Percentiles rank a stretch among this genome's conserved stretches.
Evolutionary conservation across 2,329 filamentous ascomycete genomes (phyloP).

Genomic region (Grosmannia clavigera): DNA sequence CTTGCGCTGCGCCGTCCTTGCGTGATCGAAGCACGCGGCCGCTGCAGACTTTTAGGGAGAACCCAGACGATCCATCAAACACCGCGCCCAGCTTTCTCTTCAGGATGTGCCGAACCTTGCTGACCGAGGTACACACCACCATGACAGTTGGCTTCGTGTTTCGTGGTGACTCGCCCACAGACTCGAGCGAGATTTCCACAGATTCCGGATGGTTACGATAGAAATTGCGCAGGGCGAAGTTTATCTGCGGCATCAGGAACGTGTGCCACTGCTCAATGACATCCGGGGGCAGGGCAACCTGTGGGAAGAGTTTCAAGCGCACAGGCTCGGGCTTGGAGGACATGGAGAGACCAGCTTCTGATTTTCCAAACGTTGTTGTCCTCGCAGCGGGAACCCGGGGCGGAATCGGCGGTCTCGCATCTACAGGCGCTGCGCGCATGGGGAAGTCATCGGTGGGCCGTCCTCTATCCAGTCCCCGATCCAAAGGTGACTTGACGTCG

Average conservation of each 20-base stretch:
- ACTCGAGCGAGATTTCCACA: constrained; percentile 65
- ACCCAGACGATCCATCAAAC: constrained; percentile 41
- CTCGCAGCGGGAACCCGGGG: not conserved
- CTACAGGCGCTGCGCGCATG: not conserved
- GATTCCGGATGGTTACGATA: constrained; percentile 64
- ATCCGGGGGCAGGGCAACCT: constrained; percentile 44
- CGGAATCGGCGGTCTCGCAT: not conserved
- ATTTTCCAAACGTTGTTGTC: not conserved
- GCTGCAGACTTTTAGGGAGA: constrained; percentile 17
- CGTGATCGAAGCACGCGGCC: constrained; percentile 13
- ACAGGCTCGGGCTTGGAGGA: constrained; percentile 11
- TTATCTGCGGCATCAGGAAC: constrained; percentile 59
- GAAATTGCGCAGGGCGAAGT: constrained; percentile 56
- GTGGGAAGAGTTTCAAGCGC: constrained; percentile 47
- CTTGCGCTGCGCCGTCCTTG: not conserved
- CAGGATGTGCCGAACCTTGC: constrained; percentile 58
- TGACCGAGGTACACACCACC: constrained; percentile 63
- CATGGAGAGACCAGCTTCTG: not conserved
- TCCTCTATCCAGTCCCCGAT: not conserved
- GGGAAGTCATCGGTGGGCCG: not conserved
- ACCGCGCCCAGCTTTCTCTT: constrained; percentile 53
- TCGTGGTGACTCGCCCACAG: constrained; percentile 55
- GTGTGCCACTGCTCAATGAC: constrained; percentile 61
- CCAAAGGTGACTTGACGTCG: not conserved
- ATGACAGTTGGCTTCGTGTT: constrained; percentile 61